A percentile compares a stretch with the other conserved stretches of the same genome.
phyloP scores from a whole-genome alignment of 2,329 filamentous ascomycete genomes.

The Colletotrichum tofieldiae region DNA sequence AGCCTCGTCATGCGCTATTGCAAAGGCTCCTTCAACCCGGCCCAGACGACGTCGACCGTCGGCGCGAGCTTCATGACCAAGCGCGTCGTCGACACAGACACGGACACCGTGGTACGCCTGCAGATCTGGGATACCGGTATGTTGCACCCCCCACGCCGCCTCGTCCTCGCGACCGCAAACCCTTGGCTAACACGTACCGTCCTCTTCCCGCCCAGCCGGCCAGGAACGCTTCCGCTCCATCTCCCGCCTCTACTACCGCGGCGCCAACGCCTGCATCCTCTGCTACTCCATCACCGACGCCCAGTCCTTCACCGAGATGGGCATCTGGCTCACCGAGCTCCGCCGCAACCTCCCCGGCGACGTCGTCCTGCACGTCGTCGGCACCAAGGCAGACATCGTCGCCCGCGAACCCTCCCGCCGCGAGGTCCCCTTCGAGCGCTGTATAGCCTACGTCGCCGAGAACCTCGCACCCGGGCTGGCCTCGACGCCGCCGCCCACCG shows the following conservation, averaged over 20 bases:
- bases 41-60: slow-evolving; percentile 79
- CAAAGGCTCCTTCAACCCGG: slow-evolving; percentile 79
- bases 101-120: slow-evolving; percentile 88
- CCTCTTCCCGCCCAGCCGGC: slow-evolving; percentile 68
- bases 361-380: slow-evolving; percentile 93
- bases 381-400: slow-evolving; percentile 93
- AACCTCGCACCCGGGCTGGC: slow-evolving; percentile 83
- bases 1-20: slow-evolving; percentile 84
- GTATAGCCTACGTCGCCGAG: slow-evolving; percentile 95
- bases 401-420: slow-evolving; percentile 84
- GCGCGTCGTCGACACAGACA: slow-evolving; percentile 85
- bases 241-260: slow-evolving; percentile 95
- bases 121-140: slow-evolving; percentile 95
- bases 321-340: slow-evolving; percentile 89
- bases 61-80: slow-evolving; percentile 87
- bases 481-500: slow-evolving; percentile 78
- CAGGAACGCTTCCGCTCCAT: slow-evolving; percentile 97
- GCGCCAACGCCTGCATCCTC: slow-evolving; percentile 92
- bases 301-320: slow-evolving; percentile 91
- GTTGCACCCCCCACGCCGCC: slow-evolving; percentile 17
- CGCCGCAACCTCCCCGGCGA: slow-evolving; percentile 83
- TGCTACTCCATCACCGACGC: slow-evolving; percentile 96
- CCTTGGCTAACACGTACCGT: neutral
- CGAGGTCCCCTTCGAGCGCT: slow-evolving; percentile 93
- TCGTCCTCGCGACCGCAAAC: slow-evolving; percentile 1